phyloP scores from a whole-genome alignment of 1,284 basidiomycete species.

The Malassezia sympodialis region DNA sequence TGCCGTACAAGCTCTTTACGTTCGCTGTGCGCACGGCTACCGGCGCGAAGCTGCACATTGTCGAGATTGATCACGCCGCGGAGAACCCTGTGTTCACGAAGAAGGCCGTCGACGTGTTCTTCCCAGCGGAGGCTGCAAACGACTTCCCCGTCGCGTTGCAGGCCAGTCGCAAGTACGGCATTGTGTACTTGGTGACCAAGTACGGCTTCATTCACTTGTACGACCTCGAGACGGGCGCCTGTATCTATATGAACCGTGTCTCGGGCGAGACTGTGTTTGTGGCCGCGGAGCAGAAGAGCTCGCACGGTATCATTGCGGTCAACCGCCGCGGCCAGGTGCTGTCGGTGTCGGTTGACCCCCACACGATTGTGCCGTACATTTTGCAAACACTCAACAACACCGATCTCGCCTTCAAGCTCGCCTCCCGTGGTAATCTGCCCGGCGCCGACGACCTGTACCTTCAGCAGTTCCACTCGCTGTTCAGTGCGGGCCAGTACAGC shows the following conservation, averaged over 20 bases:
- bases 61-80: constrained; percentile 92
- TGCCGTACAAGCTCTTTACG: constrained; percentile 69
- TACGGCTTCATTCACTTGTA: constrained; percentile 99
- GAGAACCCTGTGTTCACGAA: constrained; percentile 94
- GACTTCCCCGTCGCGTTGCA: constrained; percentile 99
- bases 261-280: constrained; percentile 99
- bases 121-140: constrained; percentile 93
- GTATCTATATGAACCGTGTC: constrained; percentile 99
- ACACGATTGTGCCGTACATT: constrained; percentile 90
- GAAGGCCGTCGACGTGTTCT: constrained; percentile 98
- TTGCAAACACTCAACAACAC: constrained; percentile 89
- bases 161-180: constrained; percentile 90
- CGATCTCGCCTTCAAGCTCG: constrained; percentile 94
- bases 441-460: constrained; percentile 96
- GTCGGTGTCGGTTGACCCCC: constrained; percentile 91
- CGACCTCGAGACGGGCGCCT: constrained; percentile 94
- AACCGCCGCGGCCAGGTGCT: constrained; percentile 99
- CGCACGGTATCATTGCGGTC: constrained; percentile 93
- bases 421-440: constrained; percentile 89
- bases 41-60: constrained; percentile 96
- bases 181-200: constrained; percentile 95
- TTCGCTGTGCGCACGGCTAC: constrained; percentile 91
- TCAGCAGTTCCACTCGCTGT: constrained; percentile 87
- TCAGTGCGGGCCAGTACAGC: constrained; percentile 76
- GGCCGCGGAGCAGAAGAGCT: constrained; percentile 86